These are phyloP conservation scores for Bipolaris bicolor DNA, from an alignment of 2,329 filamentous ascomycete genomes.

Conservation along the genomic window DNA sequence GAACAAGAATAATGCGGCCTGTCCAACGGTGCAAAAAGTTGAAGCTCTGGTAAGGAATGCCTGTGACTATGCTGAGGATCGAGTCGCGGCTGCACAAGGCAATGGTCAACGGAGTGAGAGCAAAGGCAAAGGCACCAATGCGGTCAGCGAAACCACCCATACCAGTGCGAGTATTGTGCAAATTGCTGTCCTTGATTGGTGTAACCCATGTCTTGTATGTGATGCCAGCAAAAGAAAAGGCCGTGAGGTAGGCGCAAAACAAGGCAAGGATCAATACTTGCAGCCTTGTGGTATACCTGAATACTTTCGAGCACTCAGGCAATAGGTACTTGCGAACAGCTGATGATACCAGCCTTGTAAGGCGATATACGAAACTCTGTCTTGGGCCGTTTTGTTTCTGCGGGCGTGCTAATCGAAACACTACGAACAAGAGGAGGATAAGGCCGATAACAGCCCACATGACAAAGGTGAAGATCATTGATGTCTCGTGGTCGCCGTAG, in stretches of 20 bases:
- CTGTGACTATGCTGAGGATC: conserved; percentile 12
- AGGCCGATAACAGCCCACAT: conserved; percentile 11
- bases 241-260: conserved; percentile 8
- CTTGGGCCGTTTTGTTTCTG: conserved; percentile 2
- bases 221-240: conserved; percentile 11
- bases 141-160: conserved; percentile 12
- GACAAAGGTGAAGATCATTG: conserved; percentile 13
- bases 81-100: conserved; percentile 11
- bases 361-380: conserved; percentile 10
- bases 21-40: conserved; percentile 15
- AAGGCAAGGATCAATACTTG: conserved; percentile 10
- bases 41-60: conserved; percentile 13
- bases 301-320: conserved; percentile 8
- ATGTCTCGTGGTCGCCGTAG: conserved; percentile 9
- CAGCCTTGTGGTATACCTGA: conserved; percentile 7
- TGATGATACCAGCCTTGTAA: conserved; percentile 1
- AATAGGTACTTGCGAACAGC: background rate
- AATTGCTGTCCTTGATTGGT: conserved; percentile 4
- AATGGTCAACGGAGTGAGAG: conserved; percentile 10
- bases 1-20: conserved; percentile 12
- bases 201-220: conserved; percentile 14
- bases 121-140: conserved; percentile 12
- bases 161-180: conserved; percentile 12
- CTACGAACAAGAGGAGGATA: conserved; percentile 1
- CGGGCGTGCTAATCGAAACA: conserved; percentile 6